Evolutionary conservation across 2,329 filamentous ascomycete genomes (phyloP), one percentile per base, ranked within the genome.

Genomic region (Domatiomyces globalis): DNA sequence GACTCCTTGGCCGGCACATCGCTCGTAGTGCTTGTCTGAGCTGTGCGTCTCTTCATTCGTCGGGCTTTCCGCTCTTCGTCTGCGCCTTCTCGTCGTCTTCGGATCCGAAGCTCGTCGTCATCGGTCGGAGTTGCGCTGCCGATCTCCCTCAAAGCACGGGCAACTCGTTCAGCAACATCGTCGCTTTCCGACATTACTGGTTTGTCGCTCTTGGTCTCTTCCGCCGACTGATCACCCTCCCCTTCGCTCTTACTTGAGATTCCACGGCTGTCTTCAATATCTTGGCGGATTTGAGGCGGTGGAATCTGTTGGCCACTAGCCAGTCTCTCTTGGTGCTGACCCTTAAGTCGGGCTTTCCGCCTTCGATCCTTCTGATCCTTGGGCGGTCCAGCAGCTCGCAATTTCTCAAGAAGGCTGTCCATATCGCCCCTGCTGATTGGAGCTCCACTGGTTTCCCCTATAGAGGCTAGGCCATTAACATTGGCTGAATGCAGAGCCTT

Each of bases 371-470:
- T 80, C 67, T 94, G 85, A 66, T 95, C 89, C 66, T 86, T 78
- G 25, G 86, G 80, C 70, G 95, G 87, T 51, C 89, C 90, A 1
- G 92, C 92, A 51, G 88, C 89, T 52, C 92, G 84, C 51, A 98
- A 73, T 69, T 96, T 96, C 78, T 95, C 87, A 47, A 98, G 79
- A 20, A 98, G 73, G 43, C 85, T 87, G 70, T 98, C 92, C 89
- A 98, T 96, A 49, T 89, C 92, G 50, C 90, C 92, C 5, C 87
- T 87, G 51, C 80, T 83, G 29, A 78, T 77, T 20, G 87, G 84
- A 2, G 83, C 84, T 33, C 55, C 56, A 27, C 55, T 57, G 25
- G 57, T 58, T 29, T 54, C 56, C 12, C 55, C 53, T 17, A 57
- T 57, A 27, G 54, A 56, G 17, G 45, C 46, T 15, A 70, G 68